A percentile compares a stretch with the other conserved stretches of the same genome.
These are phyloP conservation scores for Cordyceps cicadae DNA, from an alignment of 2,329 filamentous ascomycete species.

Conservation along the genomic window DNA sequence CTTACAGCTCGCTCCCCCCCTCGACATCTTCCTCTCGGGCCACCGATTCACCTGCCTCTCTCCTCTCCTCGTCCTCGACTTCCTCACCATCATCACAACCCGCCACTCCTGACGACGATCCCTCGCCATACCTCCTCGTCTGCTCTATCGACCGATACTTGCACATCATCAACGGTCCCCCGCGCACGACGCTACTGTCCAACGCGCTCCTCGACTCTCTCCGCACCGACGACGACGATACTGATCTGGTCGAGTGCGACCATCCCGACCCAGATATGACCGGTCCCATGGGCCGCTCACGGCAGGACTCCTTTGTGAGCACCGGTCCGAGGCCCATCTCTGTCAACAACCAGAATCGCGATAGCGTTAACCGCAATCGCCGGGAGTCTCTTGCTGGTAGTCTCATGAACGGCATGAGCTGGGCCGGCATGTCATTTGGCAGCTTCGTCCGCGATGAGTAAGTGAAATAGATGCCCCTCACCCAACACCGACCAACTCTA, in stretches of 20 bases:
- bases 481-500: conserved; percentile 8
- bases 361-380: conserved; percentile 47
- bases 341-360: conserved; percentile 56
- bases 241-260: conserved; percentile 19
- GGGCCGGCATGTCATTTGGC: conserved; percentile 91
- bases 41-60: conserved; percentile 10
- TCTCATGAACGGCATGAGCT: conserved; percentile 80
- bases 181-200: conserved; percentile 16
- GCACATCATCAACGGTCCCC: not conserved
- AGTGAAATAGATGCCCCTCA: conserved; percentile 32
- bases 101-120: conserved; percentile 17
- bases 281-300: conserved; percentile 46
- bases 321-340: conserved; percentile 59
- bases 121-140: conserved; percentile 8
- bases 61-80: conserved; percentile 13
- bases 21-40: not conserved
- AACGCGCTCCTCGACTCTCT: conserved; percentile 18
- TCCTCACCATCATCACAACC: conserved; percentile 18
- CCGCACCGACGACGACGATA: conserved; percentile 21
- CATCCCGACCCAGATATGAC: conserved; percentile 40
- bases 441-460: conserved; percentile 98
- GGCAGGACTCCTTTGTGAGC: conserved; percentile 59
- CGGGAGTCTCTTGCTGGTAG: conserved; percentile 57
- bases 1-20: not conserved
- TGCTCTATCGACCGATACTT: conserved; percentile 13